These are phyloP conservation scores for Nannochloris sp. DNA, from an alignment of 139 green algal genomes.

Conservation along the genomic window DNA sequence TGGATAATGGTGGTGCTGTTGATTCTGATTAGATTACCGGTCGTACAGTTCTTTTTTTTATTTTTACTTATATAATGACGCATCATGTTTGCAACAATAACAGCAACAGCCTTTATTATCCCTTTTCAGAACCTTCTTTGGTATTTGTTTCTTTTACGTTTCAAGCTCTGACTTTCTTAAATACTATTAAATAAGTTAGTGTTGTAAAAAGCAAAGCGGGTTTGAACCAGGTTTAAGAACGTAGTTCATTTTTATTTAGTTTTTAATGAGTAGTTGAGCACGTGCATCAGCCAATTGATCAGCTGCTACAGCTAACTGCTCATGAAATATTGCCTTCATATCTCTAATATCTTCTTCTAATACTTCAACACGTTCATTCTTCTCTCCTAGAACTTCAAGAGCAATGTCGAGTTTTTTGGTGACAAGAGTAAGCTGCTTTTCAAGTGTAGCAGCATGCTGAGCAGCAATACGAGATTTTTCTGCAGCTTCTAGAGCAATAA, in stretches of 20 bases:
- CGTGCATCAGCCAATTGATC: too few species aligned
- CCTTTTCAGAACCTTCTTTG: too few species aligned
- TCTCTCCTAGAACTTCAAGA: conserved; percentile 55
- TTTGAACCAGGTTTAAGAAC: too few species aligned
- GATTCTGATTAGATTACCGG: background rate
- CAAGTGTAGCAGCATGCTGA: background rate
- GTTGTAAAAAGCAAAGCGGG: too few species aligned
- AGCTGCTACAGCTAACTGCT: conserved; percentile 42
- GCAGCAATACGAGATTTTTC: background rate
- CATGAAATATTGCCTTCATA: conserved; percentile 72
- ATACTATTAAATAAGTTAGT: too few species aligned
- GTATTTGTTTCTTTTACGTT: too few species aligned
- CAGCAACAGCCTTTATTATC: too few species aligned
- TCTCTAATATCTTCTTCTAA: conserved; percentile 68
- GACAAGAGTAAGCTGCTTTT: background rate
- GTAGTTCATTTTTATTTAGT: too few species aligned
- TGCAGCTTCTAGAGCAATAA: background rate
- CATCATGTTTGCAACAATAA: too few species aligned
- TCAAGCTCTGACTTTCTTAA: too few species aligned
- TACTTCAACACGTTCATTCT: conserved; percentile 60
- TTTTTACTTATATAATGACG: background rate
- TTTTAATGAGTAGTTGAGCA: too few species aligned
- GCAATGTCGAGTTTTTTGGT: background rate
- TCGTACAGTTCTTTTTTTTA: background rate
- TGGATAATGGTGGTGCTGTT: conserved; percentile 21